Evolutionary conservation across 345 rosid genomes (phyloP), one percentile per base, ranked within the genome.

Genomic region (Brassica cretica): DNA sequence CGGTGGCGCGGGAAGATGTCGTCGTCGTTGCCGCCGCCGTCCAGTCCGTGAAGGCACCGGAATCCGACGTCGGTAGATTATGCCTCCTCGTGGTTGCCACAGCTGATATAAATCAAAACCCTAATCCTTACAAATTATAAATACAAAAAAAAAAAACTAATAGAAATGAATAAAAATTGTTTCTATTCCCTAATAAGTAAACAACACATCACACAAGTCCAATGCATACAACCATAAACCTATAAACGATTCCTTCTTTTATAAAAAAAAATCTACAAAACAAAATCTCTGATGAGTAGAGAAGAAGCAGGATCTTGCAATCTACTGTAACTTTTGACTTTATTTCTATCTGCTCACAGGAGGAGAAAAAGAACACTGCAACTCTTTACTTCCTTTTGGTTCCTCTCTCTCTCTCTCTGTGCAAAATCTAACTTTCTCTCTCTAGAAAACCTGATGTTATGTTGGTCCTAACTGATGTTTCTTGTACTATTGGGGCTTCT

Each of bases 1-100:
- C 97, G 8, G 92, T 84, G 53, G 88, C 87, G 15, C 89, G 91
- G 46, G 91, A 82, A 39, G 90, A 72, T 30, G 91, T 75, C 59
- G 95, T 78, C 30, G 93, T 77, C 18, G 93, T 76, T 5, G 89
- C 70, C 2, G 89, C 84, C 9, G 89, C 74, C 3, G 89, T 83
- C 98, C 98, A 94, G 83, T 92, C 99, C 29, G 93, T 93, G 73
- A 92, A 92, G 58, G 98, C 97, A 80, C 98, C 97, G 30, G 98
- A 86, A 73, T 93, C 98, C 18, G 96, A 90, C 76, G 76, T 64
- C 56, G 89, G 75, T 7, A 89, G 80, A 78, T 81, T 81, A 71
- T 89, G 91, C 83, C 97, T 84, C 93, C 98, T 86, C 84, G 96
- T 86, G 71, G 96, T 93, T 89, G 99, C 99, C 99, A 95, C 98